Evolutionary conservation across 2,329 filamentous ascomycete species (phyloP).

Genomic region (Fusarium continuum): DNA sequence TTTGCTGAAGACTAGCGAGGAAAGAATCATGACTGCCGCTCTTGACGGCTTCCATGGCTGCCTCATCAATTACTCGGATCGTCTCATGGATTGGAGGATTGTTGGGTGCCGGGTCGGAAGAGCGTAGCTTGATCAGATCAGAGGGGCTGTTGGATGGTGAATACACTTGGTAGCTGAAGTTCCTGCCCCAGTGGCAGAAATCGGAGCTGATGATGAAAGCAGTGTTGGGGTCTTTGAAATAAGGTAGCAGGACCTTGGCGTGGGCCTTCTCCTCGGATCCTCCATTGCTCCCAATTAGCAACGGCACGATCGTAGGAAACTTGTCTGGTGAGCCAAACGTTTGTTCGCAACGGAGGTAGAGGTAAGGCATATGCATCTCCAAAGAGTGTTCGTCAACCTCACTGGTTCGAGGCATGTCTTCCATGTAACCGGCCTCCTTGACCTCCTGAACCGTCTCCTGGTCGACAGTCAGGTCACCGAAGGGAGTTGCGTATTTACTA

Average conservation of each 20-base stretch:
- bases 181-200: conserved; percentile 93
- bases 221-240: conserved; percentile 77
- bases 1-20: conserved; percentile 72
- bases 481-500: conserved; percentile 75
- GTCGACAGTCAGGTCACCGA: conserved; percentile 76
- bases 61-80: conserved; percentile 80
- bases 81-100: conserved; percentile 78
- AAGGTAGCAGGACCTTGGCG: conserved; percentile 78
- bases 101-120: conserved; percentile 47
- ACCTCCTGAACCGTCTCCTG: conserved; percentile 61
- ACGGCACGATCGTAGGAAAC: conserved; percentile 82
- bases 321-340: conserved; percentile 59
- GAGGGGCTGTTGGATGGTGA: conserved; percentile 53
- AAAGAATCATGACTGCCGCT: conserved; percentile 77
- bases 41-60: conserved; percentile 86
- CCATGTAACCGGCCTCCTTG: conserved; percentile 47
- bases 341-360: conserved; percentile 77
- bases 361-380: conserved; percentile 96
- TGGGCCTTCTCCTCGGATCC: conserved; percentile 69
- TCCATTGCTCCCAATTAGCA: conserved; percentile 82
- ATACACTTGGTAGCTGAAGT: conserved; percentile 86
- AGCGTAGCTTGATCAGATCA: conserved; percentile 52
- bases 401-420: conserved; percentile 67
- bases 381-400: conserved; percentile 92
- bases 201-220: conserved; percentile 92